Base-by-base conservation (phyloP, 1,139 yeast genomes). In the Magnusiomyces fungicola region DNA sequence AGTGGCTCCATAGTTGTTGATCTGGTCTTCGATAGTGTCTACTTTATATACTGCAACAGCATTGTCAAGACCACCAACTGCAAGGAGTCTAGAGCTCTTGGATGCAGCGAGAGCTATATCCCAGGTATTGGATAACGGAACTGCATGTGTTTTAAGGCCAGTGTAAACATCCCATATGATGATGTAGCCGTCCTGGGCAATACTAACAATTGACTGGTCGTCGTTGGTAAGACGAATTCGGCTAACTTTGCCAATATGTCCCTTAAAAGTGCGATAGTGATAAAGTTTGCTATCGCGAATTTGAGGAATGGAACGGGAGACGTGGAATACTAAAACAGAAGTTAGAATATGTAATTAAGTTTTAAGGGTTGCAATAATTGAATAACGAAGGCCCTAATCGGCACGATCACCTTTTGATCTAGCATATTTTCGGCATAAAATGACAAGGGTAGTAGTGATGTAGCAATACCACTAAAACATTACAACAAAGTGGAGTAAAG, bases 181-280 rank as follows among this genome's bases (percentile, higher is more conserved):
- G 72, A 88, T 73, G 61, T 79, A 84, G 1, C 96, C 96, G 66
- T 90, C 97, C 62, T 87, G 96, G 32, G 94, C 81, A 0, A 89
- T 88, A 42, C 89, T 79, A 10, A 88, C 68, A 2, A 90, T 62
- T 40, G 71, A 73, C 39, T 69, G 66, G 16, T 86, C 78, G 59
- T 84, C 83, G 0, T 70, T 62, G 47, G 81, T 75, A 92, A 96
- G 85, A 49, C 79, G 73, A 55, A 85, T 70, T 54, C 80, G 80
- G 18, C 81, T 75, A 22, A 89, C 76, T 62, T 89, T 87, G 59
- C 81, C 83, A 56, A 76, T 79, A 63, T 89, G 97, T 0, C 96
- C 96, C 53, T 70, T 74, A 46, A 85, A 69, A 0, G 78, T 34
- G 30, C 24, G 22, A 22, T 24, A 24, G 6, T 29, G 38, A n/a